phyloP scores from a whole-genome alignment of 192 early-diverging fungal species.

The Backusella circina region DNA sequence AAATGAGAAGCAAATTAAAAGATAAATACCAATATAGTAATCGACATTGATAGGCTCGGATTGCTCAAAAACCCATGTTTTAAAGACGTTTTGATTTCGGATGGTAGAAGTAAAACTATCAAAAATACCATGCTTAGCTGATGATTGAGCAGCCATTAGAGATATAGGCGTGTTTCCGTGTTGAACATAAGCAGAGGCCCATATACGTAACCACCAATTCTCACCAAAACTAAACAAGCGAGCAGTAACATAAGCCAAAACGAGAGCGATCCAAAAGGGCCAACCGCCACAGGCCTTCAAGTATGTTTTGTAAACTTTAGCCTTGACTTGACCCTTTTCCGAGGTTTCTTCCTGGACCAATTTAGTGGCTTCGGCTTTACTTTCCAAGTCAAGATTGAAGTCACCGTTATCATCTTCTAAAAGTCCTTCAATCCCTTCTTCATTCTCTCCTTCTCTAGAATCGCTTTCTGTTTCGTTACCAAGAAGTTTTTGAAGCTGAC shows the following conservation, averaged over 20 bases:
- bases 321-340: conserved; percentile 63
- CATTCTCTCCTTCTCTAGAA: background rate
- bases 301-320: conserved; percentile 71
- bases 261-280: conserved; percentile 50
- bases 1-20: conserved; percentile 44
- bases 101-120: background rate
- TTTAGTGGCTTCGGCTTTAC: background rate
- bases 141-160: background rate
- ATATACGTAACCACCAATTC: conserved; percentile 41
- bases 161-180: background rate
- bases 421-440: background rate
- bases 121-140: background rate
- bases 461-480: conserved; percentile 3
- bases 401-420: background rate
- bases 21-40: conserved; percentile 58
- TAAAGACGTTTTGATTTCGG: conserved; percentile 1
- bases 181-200: conserved; percentile 38
- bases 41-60: conserved; percentile 17
- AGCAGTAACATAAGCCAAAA: conserved; percentile 30
- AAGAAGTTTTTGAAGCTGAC: conserved; percentile 12
- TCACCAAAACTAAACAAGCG: conserved; percentile 45
- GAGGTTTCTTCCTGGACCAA: background rate
- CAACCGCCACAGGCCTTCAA: conserved; percentile 53
- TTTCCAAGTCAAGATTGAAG: background rate
- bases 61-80: background rate